A percentile compares a stretch with the other conserved stretches of the same genome.
phyloP scores from a whole-genome alignment of 148 eudicot species.

The Rheum nobile region DNA sequence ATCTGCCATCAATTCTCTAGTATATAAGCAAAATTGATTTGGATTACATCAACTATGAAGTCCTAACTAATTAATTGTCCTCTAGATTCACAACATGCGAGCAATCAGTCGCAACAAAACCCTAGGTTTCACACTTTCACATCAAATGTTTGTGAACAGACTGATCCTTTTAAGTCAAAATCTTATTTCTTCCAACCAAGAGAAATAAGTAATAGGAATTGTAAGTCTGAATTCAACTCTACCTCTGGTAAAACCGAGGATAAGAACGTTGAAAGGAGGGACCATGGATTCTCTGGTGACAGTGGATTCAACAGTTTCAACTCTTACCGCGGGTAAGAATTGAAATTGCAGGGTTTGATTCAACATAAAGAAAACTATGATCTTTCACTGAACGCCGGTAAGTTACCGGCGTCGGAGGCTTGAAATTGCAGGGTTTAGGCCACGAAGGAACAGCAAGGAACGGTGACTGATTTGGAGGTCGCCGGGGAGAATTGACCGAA shows the following conservation, averaged over 20 bases:
- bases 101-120: not conserved
- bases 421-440: too few species aligned
- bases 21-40: not conserved
- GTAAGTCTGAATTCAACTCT: not conserved
- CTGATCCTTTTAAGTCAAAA: not conserved
- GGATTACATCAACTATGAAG: not conserved
- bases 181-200: not conserved
- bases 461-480: too few species aligned
- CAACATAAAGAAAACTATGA: too few species aligned
- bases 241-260: conserved; percentile 86
- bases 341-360: not conserved
- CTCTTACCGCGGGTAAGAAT: not conserved
- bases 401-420: too few species aligned
- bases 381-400: too few species aligned
- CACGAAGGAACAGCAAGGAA: too few species aligned
- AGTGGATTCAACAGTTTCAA: conserved; percentile 14
- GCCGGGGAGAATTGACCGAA: conserved; percentile 56
- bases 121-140: not conserved
- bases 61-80: not conserved
- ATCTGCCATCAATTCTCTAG: not conserved
- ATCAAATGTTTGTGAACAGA: not conserved
- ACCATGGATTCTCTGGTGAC: conserved; percentile 35
- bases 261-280: conserved; percentile 78
- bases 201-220: not conserved
- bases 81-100: not conserved